Percentiles rank a stretch among this genome's conserved stretches.
phyloP scores from a whole-genome alignment of 2,329 filamentous ascomycete genomes.

The Scedosporium boydii region DNA sequence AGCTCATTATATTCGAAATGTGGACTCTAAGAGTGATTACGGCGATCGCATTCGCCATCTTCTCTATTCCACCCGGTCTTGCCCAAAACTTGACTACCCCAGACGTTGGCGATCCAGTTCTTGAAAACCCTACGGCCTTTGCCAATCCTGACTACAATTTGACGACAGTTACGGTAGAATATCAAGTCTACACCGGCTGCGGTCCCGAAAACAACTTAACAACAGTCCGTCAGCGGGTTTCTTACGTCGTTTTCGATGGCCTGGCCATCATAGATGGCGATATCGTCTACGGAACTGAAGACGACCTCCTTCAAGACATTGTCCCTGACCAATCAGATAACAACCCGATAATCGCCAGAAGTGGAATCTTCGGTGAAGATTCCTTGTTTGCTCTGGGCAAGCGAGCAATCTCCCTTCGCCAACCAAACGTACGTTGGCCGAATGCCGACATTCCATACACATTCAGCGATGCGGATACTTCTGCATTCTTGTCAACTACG shows the following conservation, averaged over 20 bases:
- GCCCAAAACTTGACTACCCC: background rate
- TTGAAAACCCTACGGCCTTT: background rate
- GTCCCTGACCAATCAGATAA: background rate
- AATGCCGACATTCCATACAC: conserved; percentile 1
- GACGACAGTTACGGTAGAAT: background rate
- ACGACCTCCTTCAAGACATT: conserved; percentile 1
- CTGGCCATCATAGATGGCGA: conserved; percentile 9
- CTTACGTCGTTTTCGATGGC: conserved; percentile 5
- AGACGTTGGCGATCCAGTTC: background rate
- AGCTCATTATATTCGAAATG: too few relatives aligned
- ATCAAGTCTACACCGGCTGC: background rate
- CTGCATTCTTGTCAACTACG: background rate
- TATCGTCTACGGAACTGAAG: conserved; percentile 6
- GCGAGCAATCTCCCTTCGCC: background rate
- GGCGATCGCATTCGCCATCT: background rate
- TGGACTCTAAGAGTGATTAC: background rate
- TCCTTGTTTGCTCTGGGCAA: background rate
- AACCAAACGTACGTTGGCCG: background rate
- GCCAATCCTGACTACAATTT: background rate
- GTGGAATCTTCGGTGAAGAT: background rate
- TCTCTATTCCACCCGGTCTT: background rate
- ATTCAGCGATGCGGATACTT: background rate
- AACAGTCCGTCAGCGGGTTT: background rate
- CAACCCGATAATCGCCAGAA: background rate
- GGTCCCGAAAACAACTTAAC: background rate